phyloP scores from a whole-genome alignment of 352 stramenopile species.

The Plasmopara muralis region DNA sequence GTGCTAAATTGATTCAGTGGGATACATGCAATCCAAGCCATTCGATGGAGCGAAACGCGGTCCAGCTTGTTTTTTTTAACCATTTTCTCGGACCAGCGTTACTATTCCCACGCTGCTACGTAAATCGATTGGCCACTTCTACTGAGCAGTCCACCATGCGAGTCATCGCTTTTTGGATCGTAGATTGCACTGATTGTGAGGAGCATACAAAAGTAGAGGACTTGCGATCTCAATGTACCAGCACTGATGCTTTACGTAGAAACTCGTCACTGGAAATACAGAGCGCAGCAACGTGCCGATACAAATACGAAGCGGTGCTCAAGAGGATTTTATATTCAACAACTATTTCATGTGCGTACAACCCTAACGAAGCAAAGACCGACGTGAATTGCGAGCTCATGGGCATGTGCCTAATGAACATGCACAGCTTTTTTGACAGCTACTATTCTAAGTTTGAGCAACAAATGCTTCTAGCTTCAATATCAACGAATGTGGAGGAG shows the following conservation, averaged over 20 bases:
- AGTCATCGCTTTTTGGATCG: slow-evolving; percentile 14
- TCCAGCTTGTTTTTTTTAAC: slow-evolving; percentile 76
- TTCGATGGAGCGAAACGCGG: slow-evolving; percentile 13
- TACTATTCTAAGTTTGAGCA: slow-evolving; percentile 26
- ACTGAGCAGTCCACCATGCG: slow-evolving; percentile 6
- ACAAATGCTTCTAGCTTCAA: slow-evolving; percentile 7
- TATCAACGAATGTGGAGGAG: slow-evolving; percentile 3
- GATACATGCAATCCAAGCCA: not conserved
- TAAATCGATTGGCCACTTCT: slow-evolving; percentile 7
- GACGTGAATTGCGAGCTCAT: slow-evolving; percentile 41
- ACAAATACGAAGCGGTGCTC: slow-evolving; percentile 21
- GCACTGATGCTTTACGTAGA: slow-evolving; percentile 9
- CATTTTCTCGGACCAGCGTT: slow-evolving; percentile 56
- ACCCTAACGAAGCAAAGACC: slow-evolving; percentile 7
- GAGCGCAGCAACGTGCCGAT: slow-evolving; percentile 3
- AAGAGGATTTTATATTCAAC: slow-evolving; percentile 13
- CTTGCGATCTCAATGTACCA: slow-evolving; percentile 9
- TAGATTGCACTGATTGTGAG: slow-evolving; percentile 3
- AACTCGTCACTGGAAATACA: slow-evolving; percentile 1
- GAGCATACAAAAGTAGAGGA: not conserved
- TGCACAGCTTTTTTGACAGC: slow-evolving; percentile 53
- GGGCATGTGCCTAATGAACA: slow-evolving; percentile 49
- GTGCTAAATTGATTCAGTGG: slow-evolving; percentile 20
- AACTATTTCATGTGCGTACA: slow-evolving; percentile 17
- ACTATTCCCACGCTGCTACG: slow-evolving; percentile 18